Base-by-base conservation (phyloP, 257 asterid genomes). In the Solanum piurae region DNA sequence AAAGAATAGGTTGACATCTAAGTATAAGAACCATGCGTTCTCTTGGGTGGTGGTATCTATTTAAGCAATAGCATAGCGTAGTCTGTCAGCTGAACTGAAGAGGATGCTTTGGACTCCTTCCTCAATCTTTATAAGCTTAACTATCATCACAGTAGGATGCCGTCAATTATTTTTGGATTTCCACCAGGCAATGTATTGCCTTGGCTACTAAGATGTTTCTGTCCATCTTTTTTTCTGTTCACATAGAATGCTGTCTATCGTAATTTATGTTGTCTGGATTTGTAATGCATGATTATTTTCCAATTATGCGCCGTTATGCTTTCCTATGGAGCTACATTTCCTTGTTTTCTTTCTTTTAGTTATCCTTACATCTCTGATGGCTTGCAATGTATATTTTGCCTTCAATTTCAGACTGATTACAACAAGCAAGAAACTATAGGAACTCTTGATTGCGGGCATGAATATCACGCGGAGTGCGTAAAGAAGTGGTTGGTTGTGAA, bases 381-480 rank as follows among this genome's bases (percentile, higher is more conserved):
- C 14, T 55, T 85, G 76, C 68, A 42, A 38, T 52, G 49, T 12
- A 27, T 49, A 21, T 31, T 46, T 11, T 84, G 23, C 68, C 83
- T 23, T 74, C 12, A n/a, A 9, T 86, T 86, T 86, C 89, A 87
- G 89, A 34, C 86, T 40, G 76, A 33, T 29, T 87, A 75, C 66
- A 82, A 18, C 71, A 44, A 87, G 42, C 71, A 79, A 87, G 89
- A 87, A 34, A 87, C 36, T 21, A 82, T 87, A 2, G 88, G 88
- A 46, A 71, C 72, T 31, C 83, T 86, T 46, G 89, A 89, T 9
- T 89, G 91, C 23, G 89, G 91, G 27, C 91, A 89, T 75, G 91
- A 84, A 49, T 87, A 74, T 52, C 91, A 89, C n/a, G 75, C 55
- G 12, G 72, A 77, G 14, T 89, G 91, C 31, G 37, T 89, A 77